These are phyloP conservation scores for Rubroboletus satanas DNA, from an alignment of 768 basidiomycete species.

Conservation along the genomic window DNA sequence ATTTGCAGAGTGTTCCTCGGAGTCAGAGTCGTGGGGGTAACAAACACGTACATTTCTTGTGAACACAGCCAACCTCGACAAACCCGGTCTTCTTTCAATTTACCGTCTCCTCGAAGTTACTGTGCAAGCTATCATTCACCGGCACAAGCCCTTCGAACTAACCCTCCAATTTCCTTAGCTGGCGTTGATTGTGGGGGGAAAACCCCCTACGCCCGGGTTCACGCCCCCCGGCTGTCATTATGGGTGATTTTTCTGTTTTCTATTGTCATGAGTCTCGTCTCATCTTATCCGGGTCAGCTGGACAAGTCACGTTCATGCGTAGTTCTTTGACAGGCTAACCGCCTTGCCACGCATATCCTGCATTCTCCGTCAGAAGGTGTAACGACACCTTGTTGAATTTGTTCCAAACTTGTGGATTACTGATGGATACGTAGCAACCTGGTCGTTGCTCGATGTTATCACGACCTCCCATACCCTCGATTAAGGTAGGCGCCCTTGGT, in stretches of 20 bases:
- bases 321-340: neutral
- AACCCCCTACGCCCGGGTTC: too few species aligned
- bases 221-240: too few species aligned
- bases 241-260: too few species aligned
- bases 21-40: neutral
- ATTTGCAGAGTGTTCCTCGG: neutral
- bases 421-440: neutral
- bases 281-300: neutral
- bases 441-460: too few species aligned
- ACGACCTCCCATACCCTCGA: neutral
- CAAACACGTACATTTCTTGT: neutral
- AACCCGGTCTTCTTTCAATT: too few species aligned
- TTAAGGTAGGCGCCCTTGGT: neutral
- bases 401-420: neutral
- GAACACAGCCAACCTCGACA: neutral
- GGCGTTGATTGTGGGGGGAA: too few species aligned
- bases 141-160: too few species aligned
- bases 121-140: too few species aligned
- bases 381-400: neutral
- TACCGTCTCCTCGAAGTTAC: too few species aligned
- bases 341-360: neutral
- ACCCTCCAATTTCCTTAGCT: too few species aligned
- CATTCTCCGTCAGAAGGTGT: neutral
- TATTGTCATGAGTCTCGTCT: too few species aligned
- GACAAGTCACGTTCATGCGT: neutral